phyloP scores from a whole-genome alignment of 352 stramenopile genomes.

The Ophiocytium majus region DNA sequence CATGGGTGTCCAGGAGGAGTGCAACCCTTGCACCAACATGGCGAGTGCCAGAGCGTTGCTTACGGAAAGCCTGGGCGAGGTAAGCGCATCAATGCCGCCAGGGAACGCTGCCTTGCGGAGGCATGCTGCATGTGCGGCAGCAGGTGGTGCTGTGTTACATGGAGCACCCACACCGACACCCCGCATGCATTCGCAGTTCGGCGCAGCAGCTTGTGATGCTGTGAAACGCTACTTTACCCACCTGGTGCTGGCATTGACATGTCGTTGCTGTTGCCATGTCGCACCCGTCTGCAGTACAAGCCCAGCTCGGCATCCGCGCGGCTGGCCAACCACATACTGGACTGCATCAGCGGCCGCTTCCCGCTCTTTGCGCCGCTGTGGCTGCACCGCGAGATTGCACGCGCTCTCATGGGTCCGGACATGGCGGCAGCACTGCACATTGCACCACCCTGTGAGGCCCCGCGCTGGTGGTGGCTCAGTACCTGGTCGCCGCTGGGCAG shows the following conservation, averaged over 20 bases:
- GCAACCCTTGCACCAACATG: slow-evolving; percentile 1
- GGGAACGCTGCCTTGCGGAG: neutral
- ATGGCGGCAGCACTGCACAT: neutral
- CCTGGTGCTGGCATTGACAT: no score
- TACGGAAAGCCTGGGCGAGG: neutral
- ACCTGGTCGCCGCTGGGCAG: neutral
- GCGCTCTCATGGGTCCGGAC: neutral
- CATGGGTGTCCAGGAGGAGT: slow-evolving; percentile 4
- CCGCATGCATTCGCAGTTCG: neutral
- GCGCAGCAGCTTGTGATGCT: no score
- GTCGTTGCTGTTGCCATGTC: no score
- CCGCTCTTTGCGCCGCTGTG: neutral
- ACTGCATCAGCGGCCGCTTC: neutral
- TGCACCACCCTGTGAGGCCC: neutral
- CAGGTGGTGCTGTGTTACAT: neutral
- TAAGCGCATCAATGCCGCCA: neutral
- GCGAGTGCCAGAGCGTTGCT: neutral
- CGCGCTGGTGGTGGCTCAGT: neutral
- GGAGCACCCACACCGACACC: neutral
- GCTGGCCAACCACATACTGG: neutral
- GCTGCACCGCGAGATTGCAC: neutral
- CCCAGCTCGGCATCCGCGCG: neutral
- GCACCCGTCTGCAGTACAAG: neutral
- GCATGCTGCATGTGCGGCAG: neutral
- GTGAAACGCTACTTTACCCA: no score